Percentiles rank a stretch among this genome's conserved stretches.
These are phyloP conservation scores for Quercus ilex DNA, from an alignment of 306 rosid species.

Conservation along the genomic window DNA sequence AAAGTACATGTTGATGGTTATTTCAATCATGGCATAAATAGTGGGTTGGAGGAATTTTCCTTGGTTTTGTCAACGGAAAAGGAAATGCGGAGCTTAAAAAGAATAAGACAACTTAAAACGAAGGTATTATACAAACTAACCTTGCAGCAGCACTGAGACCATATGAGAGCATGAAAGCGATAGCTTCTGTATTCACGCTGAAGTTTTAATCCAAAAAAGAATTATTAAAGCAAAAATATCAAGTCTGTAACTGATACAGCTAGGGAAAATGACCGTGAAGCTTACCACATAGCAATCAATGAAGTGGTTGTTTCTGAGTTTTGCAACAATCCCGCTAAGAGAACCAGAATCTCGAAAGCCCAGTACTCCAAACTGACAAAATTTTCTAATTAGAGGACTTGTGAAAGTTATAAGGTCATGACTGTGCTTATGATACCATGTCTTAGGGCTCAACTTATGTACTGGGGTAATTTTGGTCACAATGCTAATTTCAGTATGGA, in stretches of 20 bases:
- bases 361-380: conserved; percentile 78
- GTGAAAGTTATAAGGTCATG: conserved; percentile 12
- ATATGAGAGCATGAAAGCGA: conserved; percentile 60
- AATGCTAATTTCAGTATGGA: too few relatives aligned
- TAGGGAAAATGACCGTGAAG: conserved; percentile 1
- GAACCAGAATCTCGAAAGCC: conserved; percentile 27
- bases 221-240: neutral
- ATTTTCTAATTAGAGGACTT: neutral
- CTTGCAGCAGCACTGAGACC: conserved; percentile 88
- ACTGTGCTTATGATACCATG: neutral
- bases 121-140: conserved; percentile 30
- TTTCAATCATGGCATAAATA: too few relatives aligned
- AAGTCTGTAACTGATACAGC: neutral
- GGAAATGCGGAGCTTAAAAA: neutral
- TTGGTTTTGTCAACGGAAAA: neutral
- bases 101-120: neutral
- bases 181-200: neutral
- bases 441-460: neutral
- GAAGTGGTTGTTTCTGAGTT: too few relatives aligned
- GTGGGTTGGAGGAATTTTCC: neutral
- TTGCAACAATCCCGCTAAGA: too few relatives aligned
- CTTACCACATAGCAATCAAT: conserved; percentile 62
- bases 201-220: too few relatives aligned
- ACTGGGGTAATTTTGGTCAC: neutral
- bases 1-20: too few relatives aligned